Evolutionary conservation across 345 rosid genomes (phyloP).

Genomic region (Euphorbia peplus): DNA sequence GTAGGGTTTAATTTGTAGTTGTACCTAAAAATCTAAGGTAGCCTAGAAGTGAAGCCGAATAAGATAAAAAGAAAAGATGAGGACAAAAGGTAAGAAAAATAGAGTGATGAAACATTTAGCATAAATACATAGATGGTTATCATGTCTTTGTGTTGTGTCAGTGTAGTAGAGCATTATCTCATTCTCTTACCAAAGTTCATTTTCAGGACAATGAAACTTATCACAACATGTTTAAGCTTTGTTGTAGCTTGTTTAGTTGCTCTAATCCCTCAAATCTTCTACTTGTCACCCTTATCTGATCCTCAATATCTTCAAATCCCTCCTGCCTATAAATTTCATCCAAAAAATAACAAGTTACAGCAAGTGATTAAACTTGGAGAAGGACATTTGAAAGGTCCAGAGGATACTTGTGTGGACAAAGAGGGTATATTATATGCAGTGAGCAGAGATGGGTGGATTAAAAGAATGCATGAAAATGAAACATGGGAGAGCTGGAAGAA

Average conservation of each 20-base stretch:
- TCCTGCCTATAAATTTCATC: constrained; percentile 7
- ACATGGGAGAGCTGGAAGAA: constrained; percentile 45
- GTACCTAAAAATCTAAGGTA: no score
- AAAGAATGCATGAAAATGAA: constrained; percentile 38
- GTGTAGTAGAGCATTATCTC: no score
- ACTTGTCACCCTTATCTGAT: constrained; percentile 50
- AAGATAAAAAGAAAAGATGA: no score
- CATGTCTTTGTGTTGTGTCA: no score
- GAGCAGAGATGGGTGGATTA: constrained; percentile 52
- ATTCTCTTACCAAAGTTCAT: no score
- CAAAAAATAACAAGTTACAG: constrained; percentile 41
- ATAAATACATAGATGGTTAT: no score
- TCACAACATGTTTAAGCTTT: constrained; percentile 10
- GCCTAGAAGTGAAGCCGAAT: no score
- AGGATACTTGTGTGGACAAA: constrained; percentile 37
- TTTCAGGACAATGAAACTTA: constrained; percentile 9
- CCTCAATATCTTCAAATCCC: constrained; percentile 32
- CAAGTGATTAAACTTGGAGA: constrained; percentile 43
- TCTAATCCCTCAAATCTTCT: constrained; percentile 27
- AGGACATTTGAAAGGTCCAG: constrained; percentile 37
- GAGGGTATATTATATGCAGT: constrained; percentile 44
- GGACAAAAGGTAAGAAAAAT: no score
- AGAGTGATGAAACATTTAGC: no score
- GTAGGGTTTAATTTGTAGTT: no score
- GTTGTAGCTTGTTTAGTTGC: constrained; percentile 30